Evolutionary conservation across 1,284 basidiomycete species (phyloP).

Genomic region (Pseudomicrostroma phylloplanum): DNA sequence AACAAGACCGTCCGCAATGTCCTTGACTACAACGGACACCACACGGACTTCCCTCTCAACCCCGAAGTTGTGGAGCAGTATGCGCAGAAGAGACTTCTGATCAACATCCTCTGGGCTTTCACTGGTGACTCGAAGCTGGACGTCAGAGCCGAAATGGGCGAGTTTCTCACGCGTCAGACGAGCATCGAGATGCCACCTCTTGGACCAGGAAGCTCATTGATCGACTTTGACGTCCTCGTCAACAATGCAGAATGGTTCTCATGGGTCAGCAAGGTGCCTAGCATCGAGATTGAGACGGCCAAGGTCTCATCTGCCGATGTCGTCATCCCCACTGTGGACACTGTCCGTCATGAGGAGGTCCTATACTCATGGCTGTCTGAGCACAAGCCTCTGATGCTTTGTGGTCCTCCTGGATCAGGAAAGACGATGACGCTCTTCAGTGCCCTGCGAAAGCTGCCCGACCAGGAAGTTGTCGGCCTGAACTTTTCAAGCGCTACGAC

Average conservation of each 20-base stretch:
- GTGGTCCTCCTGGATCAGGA: slow-evolving; percentile 95
- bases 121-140: slow-evolving; percentile 90
- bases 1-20: slow-evolving; percentile 93
- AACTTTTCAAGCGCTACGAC: slow-evolving; percentile 99
- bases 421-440: slow-evolving; percentile 99
- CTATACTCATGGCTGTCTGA: slow-evolving; percentile 98
- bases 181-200: slow-evolving; percentile 78
- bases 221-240: slow-evolving; percentile 93
- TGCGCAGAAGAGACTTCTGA: slow-evolving; percentile 78
- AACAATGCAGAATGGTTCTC: slow-evolving; percentile 66
- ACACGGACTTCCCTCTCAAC: slow-evolving; percentile 85
- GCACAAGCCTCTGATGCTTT: slow-evolving; percentile 96
- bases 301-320: slow-evolving; percentile 90
- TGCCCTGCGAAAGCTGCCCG: slow-evolving; percentile 89
- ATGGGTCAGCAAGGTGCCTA: slow-evolving; percentile 78
- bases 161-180: slow-evolving; percentile 75
- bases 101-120: slow-evolving; percentile 95
- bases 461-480: slow-evolving; percentile 97
- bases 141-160: slow-evolving; percentile 80
- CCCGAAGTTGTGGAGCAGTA: slow-evolving; percentile 81
- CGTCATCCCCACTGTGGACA: slow-evolving; percentile 97
- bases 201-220: slow-evolving; percentile 69
- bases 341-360: slow-evolving; percentile 95
- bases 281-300: slow-evolving; percentile 93
- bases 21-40: slow-evolving; percentile 88